These are phyloP conservation scores for Penicillium simplicissimum DNA, from an alignment of 495 filamentous ascomycete genomes.

Conservation along the genomic window DNA sequence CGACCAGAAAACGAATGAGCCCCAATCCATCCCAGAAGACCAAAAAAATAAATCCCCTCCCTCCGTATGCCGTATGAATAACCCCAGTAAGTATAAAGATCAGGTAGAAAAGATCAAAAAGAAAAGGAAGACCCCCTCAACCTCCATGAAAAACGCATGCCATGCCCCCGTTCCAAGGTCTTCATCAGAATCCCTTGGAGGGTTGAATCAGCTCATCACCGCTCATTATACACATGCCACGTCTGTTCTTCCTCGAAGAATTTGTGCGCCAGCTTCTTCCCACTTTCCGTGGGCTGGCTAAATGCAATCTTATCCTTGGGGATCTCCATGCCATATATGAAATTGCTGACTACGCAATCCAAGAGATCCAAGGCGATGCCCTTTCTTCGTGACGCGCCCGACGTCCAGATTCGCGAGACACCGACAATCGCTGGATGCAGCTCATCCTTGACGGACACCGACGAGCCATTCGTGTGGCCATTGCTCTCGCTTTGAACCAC, in stretches of 20 bases:
- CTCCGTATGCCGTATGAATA: slow-evolving; percentile 1
- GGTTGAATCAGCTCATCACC: slow-evolving; percentile 19
- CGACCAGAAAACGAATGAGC: slow-evolving; percentile 3
- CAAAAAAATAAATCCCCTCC: slow-evolving; percentile 4
- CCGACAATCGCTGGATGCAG: slow-evolving; percentile 59
- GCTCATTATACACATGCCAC: slow-evolving; percentile 56
- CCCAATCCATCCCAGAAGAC: slow-evolving; percentile 1
- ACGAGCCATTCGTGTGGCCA: slow-evolving; percentile 39
- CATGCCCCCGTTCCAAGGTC: background rate
- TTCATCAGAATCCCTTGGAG: background rate
- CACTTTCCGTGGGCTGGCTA: slow-evolving; percentile 75
- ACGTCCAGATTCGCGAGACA: slow-evolving; percentile 74
- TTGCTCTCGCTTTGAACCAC: slow-evolving; percentile 40
- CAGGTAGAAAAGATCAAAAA: background rate
- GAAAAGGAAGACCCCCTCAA: background rate
- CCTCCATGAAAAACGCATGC: background rate
- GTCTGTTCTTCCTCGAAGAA: slow-evolving; percentile 58
- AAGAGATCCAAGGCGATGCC: slow-evolving; percentile 64
- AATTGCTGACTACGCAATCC: slow-evolving; percentile 61
- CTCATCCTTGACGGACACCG: slow-evolving; percentile 44
- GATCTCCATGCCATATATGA: slow-evolving; percentile 66
- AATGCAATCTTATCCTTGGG: slow-evolving; percentile 66
- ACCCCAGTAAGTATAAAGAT: slow-evolving; percentile 6
- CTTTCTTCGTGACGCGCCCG: slow-evolving; percentile 55
- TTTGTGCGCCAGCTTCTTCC: slow-evolving; percentile 58